Base-by-base conservation (phyloP, 2,329 filamentous ascomycete species). In the Calonectria honghensis region DNA sequence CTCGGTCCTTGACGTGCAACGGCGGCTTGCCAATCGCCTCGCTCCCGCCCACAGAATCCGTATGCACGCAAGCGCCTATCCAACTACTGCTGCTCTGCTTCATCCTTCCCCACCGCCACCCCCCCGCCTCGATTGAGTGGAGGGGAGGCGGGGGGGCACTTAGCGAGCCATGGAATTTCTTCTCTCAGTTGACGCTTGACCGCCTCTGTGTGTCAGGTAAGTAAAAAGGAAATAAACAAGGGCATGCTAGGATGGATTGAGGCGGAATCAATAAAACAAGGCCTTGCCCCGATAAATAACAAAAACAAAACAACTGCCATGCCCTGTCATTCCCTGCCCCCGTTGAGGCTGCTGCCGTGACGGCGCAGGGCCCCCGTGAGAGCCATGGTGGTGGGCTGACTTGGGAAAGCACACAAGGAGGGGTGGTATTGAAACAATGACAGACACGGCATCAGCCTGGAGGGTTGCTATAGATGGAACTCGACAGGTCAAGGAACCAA, bases 11-110 rank as follows among this genome's bases (percentile, higher is more conserved):
- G 51, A 54, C 29, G 51, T 54, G 51, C 51, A 54, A 54, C 51
- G 29, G 29, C 51, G 31, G 16, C 51, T 64, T 71, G 67, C 65
- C 61, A 76, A 74, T 73, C 70, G 69, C 54, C 57, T 61, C 57
- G 51, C 35, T 71, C 66, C 52, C 69, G 66, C 54, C 70, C 50
- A 69, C 71, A 51, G 54, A 67, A 69, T 73, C 73, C 70, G 69
- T 75, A 70, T 75, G 73, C 70, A 73, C 66, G 70, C 59, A 70
- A 70, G 68, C 68, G 54, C 68, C 39, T 37, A 65, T 57, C 48
- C 48, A 45, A 37, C 68, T 57, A n/a, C 37, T 52, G 41, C n/a
- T 41, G 27, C 20, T 13, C 31, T 54, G 31, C 41, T 31, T 50
- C 68, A 63, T 50, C 66, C 61, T 29, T 52, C 64, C 48, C 45